phyloP scores from a whole-genome alignment of 1,284 basidiomycete species.

The Phaffia rhodozyma region DNA sequence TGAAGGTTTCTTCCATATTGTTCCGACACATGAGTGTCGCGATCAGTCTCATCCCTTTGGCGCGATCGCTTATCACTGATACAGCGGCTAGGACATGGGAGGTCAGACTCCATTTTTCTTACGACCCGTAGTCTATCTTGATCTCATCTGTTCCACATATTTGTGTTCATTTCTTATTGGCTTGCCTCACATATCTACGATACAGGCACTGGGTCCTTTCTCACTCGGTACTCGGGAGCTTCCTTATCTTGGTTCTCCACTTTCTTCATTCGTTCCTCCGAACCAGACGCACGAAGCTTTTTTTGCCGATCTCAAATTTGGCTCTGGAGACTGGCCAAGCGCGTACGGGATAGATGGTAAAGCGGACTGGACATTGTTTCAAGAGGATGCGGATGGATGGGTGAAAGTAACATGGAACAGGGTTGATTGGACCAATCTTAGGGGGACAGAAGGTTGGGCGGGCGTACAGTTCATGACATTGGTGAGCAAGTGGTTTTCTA shows the following conservation, averaged over 20 bases:
- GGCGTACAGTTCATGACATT: slow-evolving; percentile 29
- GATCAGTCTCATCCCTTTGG: too few species aligned
- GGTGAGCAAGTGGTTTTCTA: slow-evolving; percentile 21
- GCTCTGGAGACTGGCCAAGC: slow-evolving; percentile 26
- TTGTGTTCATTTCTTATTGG: too few species aligned
- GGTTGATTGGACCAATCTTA: slow-evolving; percentile 30
- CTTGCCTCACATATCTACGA: too few species aligned
- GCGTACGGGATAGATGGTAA: slow-evolving; percentile 26
- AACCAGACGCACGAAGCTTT: slow-evolving; percentile 26
- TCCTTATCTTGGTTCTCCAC: slow-evolving; percentile 26
- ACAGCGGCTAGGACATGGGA: too few species aligned
- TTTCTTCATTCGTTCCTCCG: slow-evolving; percentile 23
- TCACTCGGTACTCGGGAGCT: slow-evolving; percentile 33
- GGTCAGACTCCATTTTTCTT: too few species aligned
- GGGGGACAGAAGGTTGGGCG: slow-evolving; percentile 33
- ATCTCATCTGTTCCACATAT: too few species aligned
- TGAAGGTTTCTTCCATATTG: too few species aligned
- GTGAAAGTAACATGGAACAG: slow-evolving; percentile 24
- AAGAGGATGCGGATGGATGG: slow-evolving; percentile 21
- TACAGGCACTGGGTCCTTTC: slow-evolving; percentile 30
- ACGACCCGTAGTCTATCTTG: too few species aligned
- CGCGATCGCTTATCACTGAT: too few species aligned
- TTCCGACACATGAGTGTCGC: too few species aligned
- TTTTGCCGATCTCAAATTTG: slow-evolving; percentile 21
- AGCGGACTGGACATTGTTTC: slow-evolving; percentile 27